phyloP scores from a whole-genome alignment of 1,284 basidiomycete genomes.

The Cutaneotrichosporon spelunceum region DNA sequence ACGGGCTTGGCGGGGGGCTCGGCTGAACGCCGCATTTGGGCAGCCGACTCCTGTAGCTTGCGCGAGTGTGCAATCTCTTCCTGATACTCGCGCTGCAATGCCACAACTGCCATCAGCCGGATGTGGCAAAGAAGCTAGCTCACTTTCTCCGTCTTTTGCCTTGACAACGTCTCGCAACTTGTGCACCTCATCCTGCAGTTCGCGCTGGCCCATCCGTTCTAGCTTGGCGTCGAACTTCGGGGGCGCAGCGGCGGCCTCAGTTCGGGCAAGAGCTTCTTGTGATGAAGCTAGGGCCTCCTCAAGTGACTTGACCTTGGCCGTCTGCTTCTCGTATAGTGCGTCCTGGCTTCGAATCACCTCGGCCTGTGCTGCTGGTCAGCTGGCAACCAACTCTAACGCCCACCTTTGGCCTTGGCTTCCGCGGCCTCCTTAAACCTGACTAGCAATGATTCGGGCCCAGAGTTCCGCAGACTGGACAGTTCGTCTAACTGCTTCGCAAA shows the following conservation, averaged over 20 bases:
- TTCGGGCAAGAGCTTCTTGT: conserved; percentile 18
- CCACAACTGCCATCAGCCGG: conserved; percentile 24
- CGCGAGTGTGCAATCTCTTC: conserved; percentile 44
- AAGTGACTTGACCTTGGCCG: conserved; percentile 30
- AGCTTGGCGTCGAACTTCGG: conserved; percentile 23
- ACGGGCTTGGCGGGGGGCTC: background rate
- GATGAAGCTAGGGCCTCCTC: conserved; percentile 37
- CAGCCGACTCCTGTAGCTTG: conserved; percentile 29
- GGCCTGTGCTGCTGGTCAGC: conserved; percentile 38
- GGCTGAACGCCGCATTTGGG: conserved; percentile 7
- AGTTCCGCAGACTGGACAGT: conserved; percentile 37
- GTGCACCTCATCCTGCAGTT: conserved; percentile 37
- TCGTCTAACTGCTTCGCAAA: conserved; percentile 49
- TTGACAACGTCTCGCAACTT: conserved; percentile 32
- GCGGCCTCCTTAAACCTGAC: conserved; percentile 43
- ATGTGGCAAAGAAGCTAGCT: conserved; percentile 11
- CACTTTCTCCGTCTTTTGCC: conserved; percentile 41
- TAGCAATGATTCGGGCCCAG: conserved; percentile 34
- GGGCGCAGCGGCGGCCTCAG: conserved; percentile 11
- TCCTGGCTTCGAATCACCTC: conserved; percentile 43
- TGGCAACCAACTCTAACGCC: background rate
- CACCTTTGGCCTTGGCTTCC: conserved; percentile 38
- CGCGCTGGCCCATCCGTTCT: conserved; percentile 36
- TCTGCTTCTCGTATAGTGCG: conserved; percentile 39
- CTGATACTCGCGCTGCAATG: conserved; percentile 42